These are phyloP conservation scores for Penicillium maclennaniae DNA, from an alignment of 495 filamentous ascomycete species.

Conservation along the genomic window DNA sequence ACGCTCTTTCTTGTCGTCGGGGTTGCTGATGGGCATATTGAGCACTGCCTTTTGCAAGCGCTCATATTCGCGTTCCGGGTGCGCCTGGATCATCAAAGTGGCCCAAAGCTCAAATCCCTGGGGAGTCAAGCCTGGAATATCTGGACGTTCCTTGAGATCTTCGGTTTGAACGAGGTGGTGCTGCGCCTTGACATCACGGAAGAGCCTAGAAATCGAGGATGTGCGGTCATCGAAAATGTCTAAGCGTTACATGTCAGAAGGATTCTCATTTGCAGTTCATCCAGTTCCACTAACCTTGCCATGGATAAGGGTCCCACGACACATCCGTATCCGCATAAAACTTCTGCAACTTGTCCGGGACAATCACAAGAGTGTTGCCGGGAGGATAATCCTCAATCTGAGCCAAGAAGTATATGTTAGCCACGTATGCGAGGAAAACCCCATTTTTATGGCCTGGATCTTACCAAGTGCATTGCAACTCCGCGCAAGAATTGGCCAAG, in stretches of 20 bases:
- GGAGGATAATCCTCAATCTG: constrained; percentile 74
- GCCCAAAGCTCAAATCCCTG: constrained; percentile 76
- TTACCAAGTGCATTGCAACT: constrained; percentile 74
- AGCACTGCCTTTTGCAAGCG: constrained; percentile 69
- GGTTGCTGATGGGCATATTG: constrained; percentile 71
- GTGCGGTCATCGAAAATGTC: constrained; percentile 52
- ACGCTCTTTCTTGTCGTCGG: constrained; percentile 66
- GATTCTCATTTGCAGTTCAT: not conserved
- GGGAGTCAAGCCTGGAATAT: constrained; percentile 74
- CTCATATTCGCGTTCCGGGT: constrained; percentile 73
- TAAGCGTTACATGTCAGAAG: constrained; percentile 17
- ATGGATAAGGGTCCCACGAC: constrained; percentile 61
- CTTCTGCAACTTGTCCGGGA: constrained; percentile 71
- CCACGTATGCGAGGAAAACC: not conserved
- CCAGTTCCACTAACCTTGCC: constrained; percentile 47
- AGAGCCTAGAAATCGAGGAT: constrained; percentile 65
- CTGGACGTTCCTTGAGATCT: constrained; percentile 54
- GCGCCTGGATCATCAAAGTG: constrained; percentile 68
- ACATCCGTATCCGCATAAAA: constrained; percentile 70
- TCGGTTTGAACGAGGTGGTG: constrained; percentile 72
- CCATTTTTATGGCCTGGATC: constrained; percentile 10
- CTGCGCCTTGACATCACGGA: constrained; percentile 69
- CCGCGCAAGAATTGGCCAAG: constrained; percentile 71
- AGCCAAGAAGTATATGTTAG: not conserved
- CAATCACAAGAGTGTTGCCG: constrained; percentile 70